A percentile compares a stretch with the other conserved stretches of the same genome.
Conservation (phyloP, 805 yeast species). For the Cyberlindnera samutprakarnensis region DNA sequence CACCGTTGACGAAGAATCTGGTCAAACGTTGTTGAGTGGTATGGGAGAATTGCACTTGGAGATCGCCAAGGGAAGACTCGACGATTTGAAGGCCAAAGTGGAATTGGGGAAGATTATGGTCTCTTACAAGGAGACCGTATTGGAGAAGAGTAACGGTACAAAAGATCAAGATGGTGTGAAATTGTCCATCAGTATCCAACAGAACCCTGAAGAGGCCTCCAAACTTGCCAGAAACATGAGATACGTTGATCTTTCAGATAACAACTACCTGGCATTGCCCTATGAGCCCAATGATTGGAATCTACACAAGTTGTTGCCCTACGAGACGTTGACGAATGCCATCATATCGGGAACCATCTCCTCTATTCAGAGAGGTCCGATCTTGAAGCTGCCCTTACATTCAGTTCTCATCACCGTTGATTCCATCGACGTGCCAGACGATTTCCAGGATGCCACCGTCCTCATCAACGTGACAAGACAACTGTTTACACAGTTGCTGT, state of each 20-base stretch:
- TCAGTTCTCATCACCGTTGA: slow-evolving; percentile 47
- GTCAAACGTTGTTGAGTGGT: slow-evolving; percentile 84
- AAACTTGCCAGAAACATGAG: slow-evolving; percentile 20
- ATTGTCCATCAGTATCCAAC: slow-evolving; percentile 26
- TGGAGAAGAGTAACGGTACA: slow-evolving; percentile 5
- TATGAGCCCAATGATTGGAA: slow-evolving; percentile 21
- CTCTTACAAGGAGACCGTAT: slow-evolving; percentile 74
- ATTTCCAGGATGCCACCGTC: slow-evolving; percentile 29
- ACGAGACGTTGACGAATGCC: slow-evolving; percentile 40
- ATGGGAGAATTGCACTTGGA: slow-evolving; percentile 97
- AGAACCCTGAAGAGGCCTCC: slow-evolving; percentile 21
- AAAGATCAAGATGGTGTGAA: slow-evolving; percentile 19
- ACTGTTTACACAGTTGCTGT: slow-evolving; percentile 34
- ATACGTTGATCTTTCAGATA: slow-evolving; percentile 25
- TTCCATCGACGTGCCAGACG: slow-evolving; percentile 46
- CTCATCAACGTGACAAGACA: slow-evolving; percentile 40
- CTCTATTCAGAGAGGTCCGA: slow-evolving; percentile 61
- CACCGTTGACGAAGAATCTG: slow-evolving; percentile 72
- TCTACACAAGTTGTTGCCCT: slow-evolving; percentile 41
- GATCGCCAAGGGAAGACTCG: slow-evolving; percentile 73
- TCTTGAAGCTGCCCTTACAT: slow-evolving; percentile 43
- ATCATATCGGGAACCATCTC: slow-evolving; percentile 52
- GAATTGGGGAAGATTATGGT: slow-evolving; percentile 81
- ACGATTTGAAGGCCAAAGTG: slow-evolving; percentile 75
- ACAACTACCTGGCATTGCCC: slow-evolving; percentile 27